Percentiles rank a stretch among this genome's conserved stretches.
These are phyloP conservation scores for Yarrowia sp. DNA, from an alignment of 805 yeast species.

Conservation along the genomic window DNA sequence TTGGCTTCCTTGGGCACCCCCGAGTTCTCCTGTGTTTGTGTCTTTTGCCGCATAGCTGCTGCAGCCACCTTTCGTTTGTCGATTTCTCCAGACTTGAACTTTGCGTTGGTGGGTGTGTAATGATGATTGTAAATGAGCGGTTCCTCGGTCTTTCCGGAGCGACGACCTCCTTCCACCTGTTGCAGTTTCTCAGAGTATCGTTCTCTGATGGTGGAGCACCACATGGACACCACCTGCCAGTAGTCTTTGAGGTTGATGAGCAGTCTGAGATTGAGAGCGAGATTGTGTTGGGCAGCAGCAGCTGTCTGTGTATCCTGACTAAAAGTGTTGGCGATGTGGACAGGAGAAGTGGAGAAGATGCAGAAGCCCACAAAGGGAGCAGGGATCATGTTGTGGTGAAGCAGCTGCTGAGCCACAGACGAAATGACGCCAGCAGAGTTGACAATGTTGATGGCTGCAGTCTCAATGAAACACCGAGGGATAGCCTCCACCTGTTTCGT, in stretches of 20 bases:
- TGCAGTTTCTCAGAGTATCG: conserved; percentile 31
- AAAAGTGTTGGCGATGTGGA: conserved; percentile 38
- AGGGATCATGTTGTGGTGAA: conserved; percentile 34
- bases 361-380: conserved; percentile 40
- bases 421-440: conserved; percentile 38
- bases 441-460: conserved; percentile 34
- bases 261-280: conserved; percentile 36
- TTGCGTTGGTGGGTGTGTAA: conserved; percentile 12
- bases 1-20: not conserved
- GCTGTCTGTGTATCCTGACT: conserved; percentile 34
- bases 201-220: conserved; percentile 39
- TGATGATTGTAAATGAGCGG: conserved; percentile 23
- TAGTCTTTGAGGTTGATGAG: conserved; percentile 37
- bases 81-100: conserved; percentile 6
- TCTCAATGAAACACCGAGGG: conserved; percentile 36
- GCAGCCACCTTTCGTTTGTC: conserved; percentile 18
- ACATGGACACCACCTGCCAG: conserved; percentile 39
- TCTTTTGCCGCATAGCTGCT: conserved; percentile 16
- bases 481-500: not conserved
- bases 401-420: conserved; percentile 34
- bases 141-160: not conserved
- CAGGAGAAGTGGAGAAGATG: conserved; percentile 38
- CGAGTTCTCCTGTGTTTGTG: not conserved
- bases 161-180: conserved; percentile 17
- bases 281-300: conserved; percentile 36